A percentile compares a stretch with the other conserved stretches of the same genome.
phyloP scores from a whole-genome alignment of 345 rosid species.

The Viola odorata region DNA sequence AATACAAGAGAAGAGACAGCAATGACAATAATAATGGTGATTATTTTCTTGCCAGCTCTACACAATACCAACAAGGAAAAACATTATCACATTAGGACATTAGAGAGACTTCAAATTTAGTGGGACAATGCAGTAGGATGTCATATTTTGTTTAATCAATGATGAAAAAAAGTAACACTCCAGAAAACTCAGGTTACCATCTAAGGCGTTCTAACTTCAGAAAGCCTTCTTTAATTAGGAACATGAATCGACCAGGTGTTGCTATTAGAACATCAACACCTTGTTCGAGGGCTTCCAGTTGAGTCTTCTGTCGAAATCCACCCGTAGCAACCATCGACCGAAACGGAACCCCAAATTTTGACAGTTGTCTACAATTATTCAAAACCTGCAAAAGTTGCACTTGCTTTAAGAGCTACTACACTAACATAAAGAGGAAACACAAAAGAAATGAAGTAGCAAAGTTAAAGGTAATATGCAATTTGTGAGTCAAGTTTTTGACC shows the following conservation, averaged over 20 bases:
- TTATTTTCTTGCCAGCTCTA: too few relatives aligned
- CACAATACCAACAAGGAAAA: too few relatives aligned
- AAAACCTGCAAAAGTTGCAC: slow-evolving; percentile 61
- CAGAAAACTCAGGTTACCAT: slow-evolving; percentile 40
- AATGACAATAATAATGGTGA: too few relatives aligned
- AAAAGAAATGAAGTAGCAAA: background rate
- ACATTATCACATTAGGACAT: too few relatives aligned
- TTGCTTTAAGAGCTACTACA: slow-evolving; percentile 20
- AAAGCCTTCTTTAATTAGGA: slow-evolving; percentile 65
- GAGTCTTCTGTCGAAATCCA: slow-evolving; percentile 86
- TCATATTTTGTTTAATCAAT: too few relatives aligned
- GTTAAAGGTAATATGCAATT: background rate
- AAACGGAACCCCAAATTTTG: slow-evolving; percentile 81
- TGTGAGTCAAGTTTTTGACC: too few relatives aligned
- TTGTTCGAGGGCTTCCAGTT: slow-evolving; percentile 69
- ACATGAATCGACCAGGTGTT: slow-evolving; percentile 95
- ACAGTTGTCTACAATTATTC: slow-evolving; percentile 61
- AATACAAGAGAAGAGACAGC: too few relatives aligned
- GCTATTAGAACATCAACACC: slow-evolving; percentile 82
- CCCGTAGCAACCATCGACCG: slow-evolving; percentile 89
- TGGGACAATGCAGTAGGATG: too few relatives aligned
- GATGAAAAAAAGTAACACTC: slow-evolving; percentile 1
- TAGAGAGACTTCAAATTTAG: too few relatives aligned
- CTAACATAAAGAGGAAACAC: slow-evolving; percentile 1
- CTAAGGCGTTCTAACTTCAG: slow-evolving; percentile 59